Base-by-base conservation (phyloP, 176 grass and related monocot genomes). In the Dendrocalamus sinicus region DNA sequence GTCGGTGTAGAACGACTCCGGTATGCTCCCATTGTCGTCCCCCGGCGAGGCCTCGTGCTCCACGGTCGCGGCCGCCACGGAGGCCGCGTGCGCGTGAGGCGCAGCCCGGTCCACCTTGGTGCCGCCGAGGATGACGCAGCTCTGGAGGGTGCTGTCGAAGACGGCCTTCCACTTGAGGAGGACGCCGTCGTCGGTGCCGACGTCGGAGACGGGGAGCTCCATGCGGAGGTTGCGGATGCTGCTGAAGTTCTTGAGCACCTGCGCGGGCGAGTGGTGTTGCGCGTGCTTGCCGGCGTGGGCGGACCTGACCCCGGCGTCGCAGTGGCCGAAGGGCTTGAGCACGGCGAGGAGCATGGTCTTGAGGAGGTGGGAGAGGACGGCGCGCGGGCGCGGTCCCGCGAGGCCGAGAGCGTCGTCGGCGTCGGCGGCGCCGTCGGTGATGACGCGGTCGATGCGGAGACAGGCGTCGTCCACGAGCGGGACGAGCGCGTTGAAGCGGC, bases 221-320 rank as follows among this genome's bases (percentile, higher is more conserved):
- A 94, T 94, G 66, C 87, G 81, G 57, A 94, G 85, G 84, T 85
- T 89, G 44, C 89, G 87, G 76, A 94, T 84, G 80, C 85, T 83
- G 75, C 83, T 84, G 87, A 94, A 94, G 77, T 91, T 94, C 92
- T 89, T 94, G 58, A 94, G 92, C 80, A 94, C 92, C 85, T 94
- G 92, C 40, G 89, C 92, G 3, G 92, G 92, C 1, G 92, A 94
- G 89, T 91, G 92, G 87, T 94, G 92, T 61, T 82, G 78, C 58
- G 79, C 72, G 52, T 88, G 84, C 77, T 81, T 82, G 81, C 10
- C 72, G 14, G 16, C 65, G 40, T 72, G 24, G 7, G 8, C 70
- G 43, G 74, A 52, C 78, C 60, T 72, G 70, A 30, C 43, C 35
- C 60, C 83, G 72, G 89, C 67, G 80, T 91, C 89, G 81, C 89